Evolutionary conservation across 495 filamentous ascomycete species (phyloP).

Genomic region (Penicillium roqueforti): DNA sequence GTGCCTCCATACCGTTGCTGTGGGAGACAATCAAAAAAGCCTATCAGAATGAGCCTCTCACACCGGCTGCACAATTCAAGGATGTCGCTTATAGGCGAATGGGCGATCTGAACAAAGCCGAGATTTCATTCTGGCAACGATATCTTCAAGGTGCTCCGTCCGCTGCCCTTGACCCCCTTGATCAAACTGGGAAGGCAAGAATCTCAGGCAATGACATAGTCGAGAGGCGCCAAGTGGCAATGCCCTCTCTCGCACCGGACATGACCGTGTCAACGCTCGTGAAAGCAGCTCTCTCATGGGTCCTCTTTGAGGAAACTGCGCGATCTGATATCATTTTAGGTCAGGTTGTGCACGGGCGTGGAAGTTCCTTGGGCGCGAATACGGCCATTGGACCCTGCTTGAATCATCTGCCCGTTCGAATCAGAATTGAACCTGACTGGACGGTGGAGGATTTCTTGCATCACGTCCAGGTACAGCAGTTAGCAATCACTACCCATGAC

Average conservation of each 20-base stretch:
- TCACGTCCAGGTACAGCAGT: slow-evolving; percentile 43
- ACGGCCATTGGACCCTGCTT: slow-evolving; percentile 45
- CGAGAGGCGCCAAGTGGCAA: too few relatives aligned
- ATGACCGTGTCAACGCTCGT: slow-evolving; percentile 41
- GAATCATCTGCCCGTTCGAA: slow-evolving; percentile 46
- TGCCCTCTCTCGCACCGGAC: slow-evolving; percentile 10
- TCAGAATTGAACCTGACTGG: slow-evolving; percentile 31
- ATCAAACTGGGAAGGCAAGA: too few relatives aligned
- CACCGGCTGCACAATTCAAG: slow-evolving; percentile 42
- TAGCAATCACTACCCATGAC: slow-evolving; percentile 40
- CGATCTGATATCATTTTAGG: slow-evolving; percentile 40
- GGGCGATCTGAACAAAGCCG: neutral
- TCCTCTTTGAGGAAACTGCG: slow-evolving; percentile 29
- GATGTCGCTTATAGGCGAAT: slow-evolving; percentile 46
- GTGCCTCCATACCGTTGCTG: slow-evolving; percentile 52
- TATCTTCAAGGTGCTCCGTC: slow-evolving; percentile 17
- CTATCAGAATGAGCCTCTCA: slow-evolving; percentile 35
- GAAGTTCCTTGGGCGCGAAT: slow-evolving; percentile 38
- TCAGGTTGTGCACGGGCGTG: slow-evolving; percentile 44
- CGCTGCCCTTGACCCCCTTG: slow-evolving; percentile 10
- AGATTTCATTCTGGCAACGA: slow-evolving; percentile 14
- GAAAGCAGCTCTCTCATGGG: slow-evolving; percentile 41
- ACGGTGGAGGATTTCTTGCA: slow-evolving; percentile 38
- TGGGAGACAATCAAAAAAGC: slow-evolving; percentile 37
- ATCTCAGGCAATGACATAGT: too few relatives aligned